phyloP scores from a whole-genome alignment of 2,329 filamentous ascomycete genomes.

The Sclerotinia subarctica region DNA sequence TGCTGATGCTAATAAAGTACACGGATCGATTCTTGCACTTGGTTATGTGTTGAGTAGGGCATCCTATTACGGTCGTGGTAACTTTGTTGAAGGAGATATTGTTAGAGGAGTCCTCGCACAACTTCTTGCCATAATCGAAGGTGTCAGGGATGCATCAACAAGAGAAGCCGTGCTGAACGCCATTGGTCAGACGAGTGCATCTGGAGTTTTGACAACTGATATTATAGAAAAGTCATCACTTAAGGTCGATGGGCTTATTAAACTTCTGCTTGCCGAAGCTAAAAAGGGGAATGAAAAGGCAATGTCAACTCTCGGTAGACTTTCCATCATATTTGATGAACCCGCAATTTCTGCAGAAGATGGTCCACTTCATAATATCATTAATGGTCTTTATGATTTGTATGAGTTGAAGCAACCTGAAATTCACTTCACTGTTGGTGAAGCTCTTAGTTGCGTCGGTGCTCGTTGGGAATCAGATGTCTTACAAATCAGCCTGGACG shows the following conservation, averaged over 20 bases:
- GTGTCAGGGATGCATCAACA: slow-evolving; percentile 53
- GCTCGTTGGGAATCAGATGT: slow-evolving; percentile 81
- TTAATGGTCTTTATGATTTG: slow-evolving; percentile 68
- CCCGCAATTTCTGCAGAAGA: slow-evolving; percentile 38
- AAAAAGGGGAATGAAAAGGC: slow-evolving; percentile 80
- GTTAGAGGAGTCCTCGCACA: slow-evolving; percentile 44
- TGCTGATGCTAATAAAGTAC: slow-evolving; percentile 54
- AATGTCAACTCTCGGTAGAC: slow-evolving; percentile 73
- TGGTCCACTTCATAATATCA: slow-evolving; percentile 51
- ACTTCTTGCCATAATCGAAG: slow-evolving; percentile 51
- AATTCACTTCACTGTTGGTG: slow-evolving; percentile 85
- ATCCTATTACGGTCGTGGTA: slow-evolving; percentile 47
- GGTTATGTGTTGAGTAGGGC: slow-evolving; percentile 56
- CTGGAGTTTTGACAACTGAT: slow-evolving; percentile 45
- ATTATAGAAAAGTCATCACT: slow-evolving; percentile 28
- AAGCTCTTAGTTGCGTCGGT: slow-evolving; percentile 76
- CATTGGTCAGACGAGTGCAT: slow-evolving; percentile 60
- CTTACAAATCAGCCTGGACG: slow-evolving; percentile 70
- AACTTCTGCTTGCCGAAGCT: slow-evolving; percentile 63
- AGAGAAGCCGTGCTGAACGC: slow-evolving; percentile 55
- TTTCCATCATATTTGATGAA: slow-evolving; percentile 62
- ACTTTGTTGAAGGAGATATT: slow-evolving; percentile 39
- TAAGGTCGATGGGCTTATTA: slow-evolving; percentile 45
- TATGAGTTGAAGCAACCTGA: slow-evolving; percentile 85
- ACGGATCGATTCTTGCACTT: slow-evolving; percentile 58